A percentile compares a stretch with the other conserved stretches of the same genome.
These are phyloP conservation scores for Phytophthora multivora DNA, from an alignment of 352 stramenopile species.

Conservation along the genomic window DNA sequence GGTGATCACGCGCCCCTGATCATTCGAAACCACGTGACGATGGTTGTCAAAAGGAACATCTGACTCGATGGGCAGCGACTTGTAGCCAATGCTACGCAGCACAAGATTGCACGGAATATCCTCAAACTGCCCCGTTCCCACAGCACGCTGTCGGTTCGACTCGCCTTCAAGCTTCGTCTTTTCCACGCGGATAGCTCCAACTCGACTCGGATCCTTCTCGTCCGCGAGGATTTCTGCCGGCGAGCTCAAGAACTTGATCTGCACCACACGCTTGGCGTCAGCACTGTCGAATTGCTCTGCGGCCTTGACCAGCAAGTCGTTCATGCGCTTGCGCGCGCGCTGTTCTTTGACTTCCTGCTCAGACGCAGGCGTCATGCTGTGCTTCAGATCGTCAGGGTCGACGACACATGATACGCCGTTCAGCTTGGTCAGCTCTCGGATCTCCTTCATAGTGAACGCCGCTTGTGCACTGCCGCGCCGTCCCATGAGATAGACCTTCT, in stretches of 20 bases:
- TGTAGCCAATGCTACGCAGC: constrained; percentile 92
- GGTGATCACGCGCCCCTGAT: constrained; percentile 63
- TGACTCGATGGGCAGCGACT: constrained; percentile 78
- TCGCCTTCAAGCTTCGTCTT: constrained; percentile 89
- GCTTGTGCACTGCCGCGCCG: constrained; percentile 95
- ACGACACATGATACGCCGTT: constrained; percentile 85
- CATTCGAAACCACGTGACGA: constrained; percentile 67
- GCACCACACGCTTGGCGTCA: constrained; percentile 50
- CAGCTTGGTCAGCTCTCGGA: constrained; percentile 90
- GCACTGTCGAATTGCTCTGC: constrained; percentile 40
- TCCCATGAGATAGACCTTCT: constrained; percentile 92
- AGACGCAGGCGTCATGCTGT: constrained; percentile 84
- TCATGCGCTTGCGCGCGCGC: constrained; percentile 85
- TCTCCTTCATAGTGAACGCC: constrained; percentile 98
- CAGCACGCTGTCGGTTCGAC: constrained; percentile 74
- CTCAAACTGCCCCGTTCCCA: constrained; percentile 89
- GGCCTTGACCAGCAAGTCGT: constrained; percentile 77
- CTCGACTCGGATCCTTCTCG: constrained; percentile 43
- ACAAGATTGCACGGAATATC: constrained; percentile 80
- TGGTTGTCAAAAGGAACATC: constrained; percentile 80
- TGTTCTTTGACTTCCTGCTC: constrained; percentile 88
- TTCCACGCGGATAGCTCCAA: constrained; percentile 86
- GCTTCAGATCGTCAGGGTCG: constrained; percentile 86
- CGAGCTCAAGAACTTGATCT: constrained; percentile 93
- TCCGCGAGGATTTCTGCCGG: constrained; percentile 77